Evolutionary conservation across 2,329 filamentous ascomycete species (phyloP).

Genomic region (Colletotrichum sp.): DNA sequence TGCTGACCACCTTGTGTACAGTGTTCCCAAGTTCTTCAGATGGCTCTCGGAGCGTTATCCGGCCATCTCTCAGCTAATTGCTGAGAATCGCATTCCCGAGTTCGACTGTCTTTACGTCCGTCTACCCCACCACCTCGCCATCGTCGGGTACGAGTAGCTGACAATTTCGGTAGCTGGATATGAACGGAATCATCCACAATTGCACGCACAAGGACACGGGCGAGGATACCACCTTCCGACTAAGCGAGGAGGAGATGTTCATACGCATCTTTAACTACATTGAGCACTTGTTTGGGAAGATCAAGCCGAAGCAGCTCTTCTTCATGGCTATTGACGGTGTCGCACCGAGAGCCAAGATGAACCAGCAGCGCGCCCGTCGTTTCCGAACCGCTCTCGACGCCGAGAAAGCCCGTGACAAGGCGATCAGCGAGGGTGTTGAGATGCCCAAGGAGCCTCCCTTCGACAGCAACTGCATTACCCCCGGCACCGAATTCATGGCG

Average conservation of each 20-base stretch:
- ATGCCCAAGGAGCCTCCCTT: slow-evolving; percentile 96
- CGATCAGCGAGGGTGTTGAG: slow-evolving; percentile 84
- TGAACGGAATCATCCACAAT: slow-evolving; percentile 99
- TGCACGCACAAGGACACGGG: slow-evolving; percentile 94
- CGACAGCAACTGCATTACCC: slow-evolving; percentile 99
- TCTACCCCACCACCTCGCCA: slow-evolving; percentile 25
- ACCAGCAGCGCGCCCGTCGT: slow-evolving; percentile 93
- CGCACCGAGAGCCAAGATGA: slow-evolving; percentile 98
- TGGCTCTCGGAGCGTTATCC: slow-evolving; percentile 99
- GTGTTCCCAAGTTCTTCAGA: slow-evolving; percentile 91
- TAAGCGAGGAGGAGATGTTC: slow-evolving; percentile 99
- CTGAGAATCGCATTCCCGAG: slow-evolving; percentile 97
- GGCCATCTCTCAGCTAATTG: slow-evolving; percentile 96
- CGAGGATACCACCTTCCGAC: slow-evolving; percentile 87
- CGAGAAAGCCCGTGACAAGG: slow-evolving; percentile 90
- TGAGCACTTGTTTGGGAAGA: slow-evolving; percentile 97
- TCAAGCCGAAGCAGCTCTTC: slow-evolving; percentile 97
- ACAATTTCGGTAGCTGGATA: slow-evolving; percentile 68
- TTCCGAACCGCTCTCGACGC: slow-evolving; percentile 94
- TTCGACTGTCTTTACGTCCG: slow-evolving; percentile 94
- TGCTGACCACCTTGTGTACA: slow-evolving; percentile 28
- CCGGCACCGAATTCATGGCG: slow-evolving; percentile 97
- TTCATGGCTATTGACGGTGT: slow-evolving; percentile 99
- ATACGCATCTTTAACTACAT: slow-evolving; percentile 99
- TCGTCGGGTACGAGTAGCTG: slow-evolving; percentile 38